Evolutionary conservation across 805 yeast genomes (phyloP), one percentile per base, ranked within the genome.

Genomic region (Wickerhamiella domercqiae): DNA sequence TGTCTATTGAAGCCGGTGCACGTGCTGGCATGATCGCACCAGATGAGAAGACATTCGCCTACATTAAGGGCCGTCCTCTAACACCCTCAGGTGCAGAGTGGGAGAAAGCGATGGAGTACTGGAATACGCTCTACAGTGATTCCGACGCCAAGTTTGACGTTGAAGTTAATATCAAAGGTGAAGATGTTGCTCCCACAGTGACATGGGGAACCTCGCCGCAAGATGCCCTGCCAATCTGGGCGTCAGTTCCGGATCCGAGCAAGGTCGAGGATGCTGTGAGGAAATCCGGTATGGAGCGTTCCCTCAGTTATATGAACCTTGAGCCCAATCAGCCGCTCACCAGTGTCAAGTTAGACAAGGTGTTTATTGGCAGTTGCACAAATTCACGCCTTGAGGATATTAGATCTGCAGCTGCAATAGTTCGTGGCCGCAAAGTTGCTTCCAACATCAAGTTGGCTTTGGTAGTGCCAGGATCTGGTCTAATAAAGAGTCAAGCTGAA

Each of bases 141-240:
- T 80, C 76, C 41, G 95, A 81, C 52, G 97, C 98, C 21, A 63
- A 69, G 43, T 90, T 86, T 49, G 98, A 90, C 55, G 62, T 71
- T 48, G 94, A 82, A 49, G 76, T 90, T 49, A 64, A 67, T 32
- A 80, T 90, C 57, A 66, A 77, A 47, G 94, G 93, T 37, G 62
- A 68, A 19, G 97, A 87, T 51, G 76, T 90, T 43, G 73, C 80
- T 36, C 98, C 98, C 49, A 90, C 98, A 18, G 83, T 90, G 44
- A 90, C 98, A 19, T 90, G 98, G 98, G 98, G 98, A 67, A 90
- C 90, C 50, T 87, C 97, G 52, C 98, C 98, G 22, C 97, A 90
- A 64, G 98, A 90, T 57, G 97, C 97, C 34, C 67, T 90, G 46
- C 96, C 98, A 43, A 86, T 90, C 52, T 78, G 93, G 13, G 94